Percentiles rank a stretch among this genome's conserved stretches.
Evolutionary conservation across 225 moss, liverwort and hornwort species (phyloP).

Genomic region (Neckera pumila): DNA sequence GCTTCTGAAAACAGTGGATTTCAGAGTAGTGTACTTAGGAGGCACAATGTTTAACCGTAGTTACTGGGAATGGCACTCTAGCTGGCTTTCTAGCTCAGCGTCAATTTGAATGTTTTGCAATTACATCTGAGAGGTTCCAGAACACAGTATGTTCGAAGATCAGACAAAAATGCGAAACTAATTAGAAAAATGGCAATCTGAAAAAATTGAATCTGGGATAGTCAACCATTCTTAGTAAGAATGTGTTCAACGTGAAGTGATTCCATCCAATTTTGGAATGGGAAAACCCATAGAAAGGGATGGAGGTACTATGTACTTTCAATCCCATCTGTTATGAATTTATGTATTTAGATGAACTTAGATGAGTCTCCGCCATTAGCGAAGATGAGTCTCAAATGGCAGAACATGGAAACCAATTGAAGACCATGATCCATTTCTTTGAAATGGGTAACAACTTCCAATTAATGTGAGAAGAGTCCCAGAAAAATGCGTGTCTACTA

Average conservation of each 20-base stretch:
- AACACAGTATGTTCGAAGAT: neutral
- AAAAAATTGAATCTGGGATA: neutral
- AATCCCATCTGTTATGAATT: neutral
- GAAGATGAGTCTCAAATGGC: neutral
- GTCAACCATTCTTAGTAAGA: neutral
- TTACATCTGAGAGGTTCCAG: neutral
- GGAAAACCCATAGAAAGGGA: neutral
- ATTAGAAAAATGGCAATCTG: neutral
- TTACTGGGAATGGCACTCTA: neutral
- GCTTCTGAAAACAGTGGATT: neutral
- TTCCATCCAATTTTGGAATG: neutral
- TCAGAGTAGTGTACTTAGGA: neutral
- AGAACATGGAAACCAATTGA: neutral
- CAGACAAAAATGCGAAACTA: neutral
- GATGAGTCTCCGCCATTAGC: neutral
- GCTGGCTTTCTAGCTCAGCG: neutral
- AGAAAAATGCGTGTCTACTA: neutral
- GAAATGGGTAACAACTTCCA: neutral
- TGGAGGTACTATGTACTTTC: neutral
- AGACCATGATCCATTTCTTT: neutral
- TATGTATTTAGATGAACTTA: neutral
- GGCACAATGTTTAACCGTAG: too few relatives aligned
- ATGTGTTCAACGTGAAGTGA: neutral
- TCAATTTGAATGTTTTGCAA: neutral
- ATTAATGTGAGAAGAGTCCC: neutral